A percentile compares a stretch with the other conserved stretches of the same genome.
These are phyloP conservation scores for Coprinopsis cinerea DNA, from an alignment of 768 basidiomycete species.

Conservation along the genomic window DNA sequence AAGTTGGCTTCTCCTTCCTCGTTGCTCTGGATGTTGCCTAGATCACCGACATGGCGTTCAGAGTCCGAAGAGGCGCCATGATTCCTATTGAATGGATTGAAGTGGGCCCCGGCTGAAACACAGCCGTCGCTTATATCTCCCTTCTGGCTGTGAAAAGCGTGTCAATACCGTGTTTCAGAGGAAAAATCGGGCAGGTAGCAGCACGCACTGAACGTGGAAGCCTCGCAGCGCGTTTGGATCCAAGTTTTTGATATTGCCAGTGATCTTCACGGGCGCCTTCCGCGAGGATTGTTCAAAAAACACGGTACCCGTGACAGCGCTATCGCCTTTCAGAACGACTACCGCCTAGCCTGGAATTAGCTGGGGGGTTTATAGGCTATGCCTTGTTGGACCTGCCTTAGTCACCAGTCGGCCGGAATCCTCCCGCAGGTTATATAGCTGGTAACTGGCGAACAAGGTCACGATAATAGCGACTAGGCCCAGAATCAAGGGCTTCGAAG, in stretches of 20 bases:
- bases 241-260: slow-evolving; percentile 57
- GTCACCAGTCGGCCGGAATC: not conserved
- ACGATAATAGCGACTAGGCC: too few relatives aligned
- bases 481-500: too few relatives aligned
- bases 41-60: slow-evolving; percentile 65
- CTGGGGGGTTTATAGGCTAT: not conserved
- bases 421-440: too few relatives aligned
- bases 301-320: slow-evolving; percentile 57
- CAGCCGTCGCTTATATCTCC: slow-evolving; percentile 70
- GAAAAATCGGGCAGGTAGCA: not conserved
- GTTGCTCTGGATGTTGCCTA: slow-evolving; percentile 70
- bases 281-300: slow-evolving; percentile 52
- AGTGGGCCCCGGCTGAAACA: slow-evolving; percentile 65
- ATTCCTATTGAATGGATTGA: slow-evolving; percentile 60
- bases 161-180: too few relatives aligned
- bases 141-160: slow-evolving; percentile 23
- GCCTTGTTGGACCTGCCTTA: not conserved
- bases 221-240: slow-evolving; percentile 55
- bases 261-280: slow-evolving; percentile 50
- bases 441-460: too few relatives aligned
- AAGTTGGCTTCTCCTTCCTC: slow-evolving; percentile 50
- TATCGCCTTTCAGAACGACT: slow-evolving; percentile 57
- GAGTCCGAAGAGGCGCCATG: slow-evolving; percentile 60
- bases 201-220: slow-evolving; percentile 77
- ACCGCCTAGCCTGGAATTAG: slow-evolving; percentile 20